Evolutionary conservation across 257 asterid species (phyloP).

Genomic region (Paulownia fortunei): DNA sequence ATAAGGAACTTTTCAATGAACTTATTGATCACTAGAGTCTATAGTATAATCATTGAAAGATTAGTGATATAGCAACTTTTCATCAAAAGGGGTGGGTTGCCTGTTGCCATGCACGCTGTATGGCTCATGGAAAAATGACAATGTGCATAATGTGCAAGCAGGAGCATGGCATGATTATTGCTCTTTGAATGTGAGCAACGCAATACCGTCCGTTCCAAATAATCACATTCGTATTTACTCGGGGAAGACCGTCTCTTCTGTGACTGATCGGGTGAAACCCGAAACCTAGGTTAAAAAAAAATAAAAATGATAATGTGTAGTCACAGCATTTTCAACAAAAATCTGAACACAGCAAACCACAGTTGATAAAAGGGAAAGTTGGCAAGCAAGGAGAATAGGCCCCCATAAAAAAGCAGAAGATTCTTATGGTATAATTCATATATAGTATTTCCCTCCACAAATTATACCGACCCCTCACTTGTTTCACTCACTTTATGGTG

Average conservation of each 20-base stretch:
- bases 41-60: neutral
- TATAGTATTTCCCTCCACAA: conserved; percentile 39
- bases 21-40: neutral
- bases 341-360: conserved; percentile 27
- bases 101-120: conserved; percentile 2
- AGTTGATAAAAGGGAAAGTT: conserved; percentile 29
- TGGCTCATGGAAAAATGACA: conserved; percentile 16
- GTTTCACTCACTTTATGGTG: conserved; percentile 43
- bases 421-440: conserved; percentile 27
- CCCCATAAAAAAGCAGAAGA: conserved; percentile 36
- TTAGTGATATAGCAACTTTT: neutral
- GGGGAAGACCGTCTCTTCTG: too few relatives aligned
- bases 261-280: too few relatives aligned
- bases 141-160: too few relatives aligned
- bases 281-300: too few relatives aligned
- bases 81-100: neutral
- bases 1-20: neutral
- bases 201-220: too few relatives aligned
- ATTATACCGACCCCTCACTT: conserved; percentile 35
- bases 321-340: conserved; percentile 20
- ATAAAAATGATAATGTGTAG: conserved; percentile 14
- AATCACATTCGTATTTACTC: too few relatives aligned
- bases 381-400: conserved; percentile 22
- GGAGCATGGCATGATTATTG: too few relatives aligned
- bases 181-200: too few relatives aligned